phyloP scores from a whole-genome alignment of 2,329 filamentous ascomycete genomes.

The Byssoonygena ceratinophila region DNA sequence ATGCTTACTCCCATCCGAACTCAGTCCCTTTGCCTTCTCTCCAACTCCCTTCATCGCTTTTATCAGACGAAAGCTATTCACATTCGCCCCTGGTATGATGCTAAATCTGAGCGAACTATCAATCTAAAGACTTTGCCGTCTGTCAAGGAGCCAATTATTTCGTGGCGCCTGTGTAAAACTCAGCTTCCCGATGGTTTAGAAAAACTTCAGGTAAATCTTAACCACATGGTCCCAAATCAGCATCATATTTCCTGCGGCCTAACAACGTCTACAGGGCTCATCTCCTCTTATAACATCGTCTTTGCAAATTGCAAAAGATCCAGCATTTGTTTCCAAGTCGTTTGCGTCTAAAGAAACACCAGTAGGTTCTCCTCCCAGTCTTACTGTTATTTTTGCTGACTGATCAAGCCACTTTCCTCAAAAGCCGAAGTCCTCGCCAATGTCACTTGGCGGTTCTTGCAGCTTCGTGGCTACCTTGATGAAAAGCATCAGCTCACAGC shows the following conservation, averaged over 20 bases:
- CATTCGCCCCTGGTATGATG: slow-evolving; percentile 71
- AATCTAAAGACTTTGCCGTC: slow-evolving; percentile 49
- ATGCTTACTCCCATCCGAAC: slow-evolving; percentile 66
- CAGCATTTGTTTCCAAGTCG: slow-evolving; percentile 59
- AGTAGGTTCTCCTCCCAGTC: slow-evolving; percentile 21
- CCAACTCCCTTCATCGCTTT: slow-evolving; percentile 69
- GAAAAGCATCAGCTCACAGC: slow-evolving; percentile 64
- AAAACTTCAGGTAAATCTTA: slow-evolving; percentile 20
- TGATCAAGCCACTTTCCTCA: slow-evolving; percentile 42
- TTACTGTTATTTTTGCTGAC: slow-evolving; percentile 1
- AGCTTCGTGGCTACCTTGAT: slow-evolving; percentile 76
- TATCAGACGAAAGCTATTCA: slow-evolving; percentile 70
- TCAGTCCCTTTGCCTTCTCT: slow-evolving; percentile 65
- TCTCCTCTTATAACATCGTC: slow-evolving; percentile 27
- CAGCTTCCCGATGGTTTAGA: slow-evolving; percentile 37
- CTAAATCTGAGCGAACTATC: slow-evolving; percentile 53
- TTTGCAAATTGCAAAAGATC: slow-evolving; percentile 57
- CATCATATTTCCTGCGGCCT: background rate
- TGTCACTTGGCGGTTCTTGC: slow-evolving; percentile 77
- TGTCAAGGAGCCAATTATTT: slow-evolving; percentile 44
- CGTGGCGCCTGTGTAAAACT: slow-evolving; percentile 62
- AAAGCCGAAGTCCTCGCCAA: slow-evolving; percentile 64
- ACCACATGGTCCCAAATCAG: background rate
- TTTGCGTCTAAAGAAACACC: slow-evolving; percentile 46
- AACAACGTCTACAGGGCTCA: slow-evolving; percentile 11